phyloP scores from a whole-genome alignment of 2,329 filamentous ascomycete species.

The Ilyonectria destructans region DNA sequence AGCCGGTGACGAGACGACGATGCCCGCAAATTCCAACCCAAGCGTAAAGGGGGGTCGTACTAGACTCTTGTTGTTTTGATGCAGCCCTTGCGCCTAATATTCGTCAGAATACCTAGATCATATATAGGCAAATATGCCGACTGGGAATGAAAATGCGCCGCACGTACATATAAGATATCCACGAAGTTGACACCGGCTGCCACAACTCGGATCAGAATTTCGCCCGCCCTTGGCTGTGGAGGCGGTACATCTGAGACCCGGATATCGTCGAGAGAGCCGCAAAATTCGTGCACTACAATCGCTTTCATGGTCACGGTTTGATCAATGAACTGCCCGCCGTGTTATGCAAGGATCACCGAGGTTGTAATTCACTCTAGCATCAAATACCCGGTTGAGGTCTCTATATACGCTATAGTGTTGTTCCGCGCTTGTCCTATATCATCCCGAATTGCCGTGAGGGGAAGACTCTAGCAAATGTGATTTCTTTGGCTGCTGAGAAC shows the following conservation, averaged over 20 bases:
- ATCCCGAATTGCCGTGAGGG: not conserved
- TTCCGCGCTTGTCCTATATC: not conserved
- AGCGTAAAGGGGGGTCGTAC: conserved; percentile 72
- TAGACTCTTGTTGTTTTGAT: conserved; percentile 73
- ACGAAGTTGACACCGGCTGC: conserved; percentile 74
- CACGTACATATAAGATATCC: conserved; percentile 69
- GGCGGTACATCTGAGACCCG: conserved; percentile 44
- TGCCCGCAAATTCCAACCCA: conserved; percentile 74
- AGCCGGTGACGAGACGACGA: conserved; percentile 59
- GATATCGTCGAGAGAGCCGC: conserved; percentile 44
- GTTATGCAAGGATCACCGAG: not conserved
- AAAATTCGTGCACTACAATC: conserved; percentile 49
- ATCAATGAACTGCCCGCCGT: not conserved
- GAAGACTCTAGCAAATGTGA: not conserved
- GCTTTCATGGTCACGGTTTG: conserved; percentile 47
- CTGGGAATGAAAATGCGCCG: not conserved
- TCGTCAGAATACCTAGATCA: not conserved
- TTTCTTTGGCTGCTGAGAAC: not conserved
- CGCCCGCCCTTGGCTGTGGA: conserved; percentile 36
- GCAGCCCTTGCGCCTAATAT: conserved; percentile 65
- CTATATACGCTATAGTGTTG: too few species aligned
- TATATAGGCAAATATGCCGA: not conserved
- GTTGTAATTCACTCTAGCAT: not conserved
- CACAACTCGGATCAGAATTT: conserved; percentile 59
- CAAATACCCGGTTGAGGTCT: not conserved